Base-by-base conservation (phyloP, 805 yeast genomes). In the Kuraishia capsulata region DNA sequence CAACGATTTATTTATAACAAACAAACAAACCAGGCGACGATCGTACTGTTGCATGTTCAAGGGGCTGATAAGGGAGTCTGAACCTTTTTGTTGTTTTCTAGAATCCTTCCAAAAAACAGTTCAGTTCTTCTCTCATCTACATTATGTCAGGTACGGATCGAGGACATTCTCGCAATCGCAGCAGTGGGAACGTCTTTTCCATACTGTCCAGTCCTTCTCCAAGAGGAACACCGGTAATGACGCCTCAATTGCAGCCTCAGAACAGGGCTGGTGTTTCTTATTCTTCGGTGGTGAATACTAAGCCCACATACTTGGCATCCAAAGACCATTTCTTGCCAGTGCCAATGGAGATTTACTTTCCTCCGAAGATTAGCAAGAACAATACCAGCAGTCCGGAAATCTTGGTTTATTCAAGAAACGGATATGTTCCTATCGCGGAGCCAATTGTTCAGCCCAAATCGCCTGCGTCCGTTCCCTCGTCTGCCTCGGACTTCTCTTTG, bases 391-490 rank as follows among this genome's bases (percentile, higher is more conserved):
- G 31, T 38, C 31, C 31, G 17, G 31, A 28, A 8, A 17, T 28
- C 6, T 13, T 28, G 31, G 31, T 14, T 5, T 28, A 28, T 13
- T 11, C 31, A 11, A 28, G 31, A 17, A 14, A 13, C 8, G 31
- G 31, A 6, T 28, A 28, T 13, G 31, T 28, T 9, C 13, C 13
- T 11, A 17, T 28, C 17, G 14, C 8, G 14, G 14, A 6, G 14
- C 26, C 8, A 11, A 11, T 23, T 23, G 8, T 11, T 8, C 10
- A 11, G 8, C 8, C 26, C 26, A 28, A 9, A 36, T 18, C 33
- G 35, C 37, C 19, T 25, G 32, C 30, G 18, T 37, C 35, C 23
- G 13, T 16, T 20, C 21, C 35, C 9, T 36, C 39, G 13, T 36
- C 39, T 14, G 18, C 30, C 14, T 37, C 40, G 6, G 39, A 37